Conservation (phyloP, 2,329 filamentous ascomycete species). For the Phaeosphaeriaceae sp. region DNA sequence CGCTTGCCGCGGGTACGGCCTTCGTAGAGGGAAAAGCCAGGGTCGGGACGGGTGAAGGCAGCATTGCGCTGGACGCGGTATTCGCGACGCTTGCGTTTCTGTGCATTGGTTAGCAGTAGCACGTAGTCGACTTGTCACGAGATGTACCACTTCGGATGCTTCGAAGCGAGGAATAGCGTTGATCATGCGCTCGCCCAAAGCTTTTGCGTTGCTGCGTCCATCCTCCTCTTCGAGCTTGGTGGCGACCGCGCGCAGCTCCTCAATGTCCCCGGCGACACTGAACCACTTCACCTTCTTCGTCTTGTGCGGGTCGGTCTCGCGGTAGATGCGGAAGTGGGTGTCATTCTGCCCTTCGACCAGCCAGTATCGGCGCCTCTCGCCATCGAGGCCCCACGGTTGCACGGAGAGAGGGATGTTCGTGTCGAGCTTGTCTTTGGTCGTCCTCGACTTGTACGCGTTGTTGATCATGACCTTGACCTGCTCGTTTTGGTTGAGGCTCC, state of each 20-base stretch:
- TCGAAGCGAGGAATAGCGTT: constrained; percentile 89
- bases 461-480: constrained; percentile 81
- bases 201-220: constrained; percentile 79
- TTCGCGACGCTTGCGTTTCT: constrained; percentile 93
- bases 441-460: constrained; percentile 69
- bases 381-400: constrained; percentile 88
- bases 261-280: constrained; percentile 89
- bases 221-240: constrained; percentile 80
- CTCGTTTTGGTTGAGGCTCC: constrained; percentile 90
- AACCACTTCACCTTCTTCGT: constrained; percentile 84
- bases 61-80: constrained; percentile 87
- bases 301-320: constrained; percentile 83
- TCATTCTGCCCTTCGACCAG: constrained; percentile 93
- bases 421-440: constrained; percentile 81
- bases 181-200: constrained; percentile 77
- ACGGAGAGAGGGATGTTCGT: constrained; percentile 87
- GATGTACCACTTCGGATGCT: constrained; percentile 80
- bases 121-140: not conserved
- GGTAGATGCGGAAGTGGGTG: constrained; percentile 90
- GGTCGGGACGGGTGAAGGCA: constrained; percentile 84
- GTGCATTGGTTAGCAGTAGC: constrained; percentile 20
- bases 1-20: constrained; percentile 95
- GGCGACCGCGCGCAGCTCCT: constrained; percentile 78
- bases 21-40: constrained; percentile 92
- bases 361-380: constrained; percentile 91